phyloP scores from a whole-genome alignment of 345 rosid species.

The Populus ilicifolia region DNA sequence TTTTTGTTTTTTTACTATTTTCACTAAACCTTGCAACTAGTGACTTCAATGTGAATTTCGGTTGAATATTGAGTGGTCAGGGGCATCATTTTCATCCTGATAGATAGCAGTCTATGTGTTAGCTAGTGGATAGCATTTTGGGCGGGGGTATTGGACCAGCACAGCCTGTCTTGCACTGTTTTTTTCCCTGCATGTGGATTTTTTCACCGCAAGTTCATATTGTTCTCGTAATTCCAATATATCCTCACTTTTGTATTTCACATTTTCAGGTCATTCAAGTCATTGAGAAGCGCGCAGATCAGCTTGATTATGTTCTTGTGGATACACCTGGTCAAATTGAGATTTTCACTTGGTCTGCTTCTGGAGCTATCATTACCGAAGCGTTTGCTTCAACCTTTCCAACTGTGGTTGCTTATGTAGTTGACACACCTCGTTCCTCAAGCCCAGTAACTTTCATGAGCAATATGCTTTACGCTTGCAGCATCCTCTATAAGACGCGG shows the following conservation, averaged over 20 bases:
- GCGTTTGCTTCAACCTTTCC: constrained; percentile 88
- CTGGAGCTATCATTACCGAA: constrained; percentile 88
- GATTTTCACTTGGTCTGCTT: constrained; percentile 91
- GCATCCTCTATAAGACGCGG: constrained; percentile 78
- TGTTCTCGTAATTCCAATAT: not conserved
- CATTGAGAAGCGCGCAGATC: constrained; percentile 78
- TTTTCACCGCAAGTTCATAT: not conserved
- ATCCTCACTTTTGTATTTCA: constrained; percentile 1
- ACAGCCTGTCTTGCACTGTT: not conserved
- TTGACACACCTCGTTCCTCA: constrained; percentile 78
- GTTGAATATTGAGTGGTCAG: not conserved
- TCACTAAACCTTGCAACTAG: not conserved
- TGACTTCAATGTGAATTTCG: not conserved
- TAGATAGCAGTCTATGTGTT: not conserved
- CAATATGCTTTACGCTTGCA: constrained; percentile 84
- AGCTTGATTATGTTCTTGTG: constrained; percentile 81
- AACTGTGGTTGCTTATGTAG: constrained; percentile 63
- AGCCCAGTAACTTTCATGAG: constrained; percentile 80
- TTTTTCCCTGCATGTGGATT: not conserved
- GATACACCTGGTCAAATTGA: constrained; percentile 94
- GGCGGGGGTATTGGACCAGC: not conserved
- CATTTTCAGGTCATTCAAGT: constrained; percentile 52
- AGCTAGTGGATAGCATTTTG: not conserved
- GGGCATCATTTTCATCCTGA: not conserved
- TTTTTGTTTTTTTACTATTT: not conserved